Conservation (phyloP, 495 filamentous ascomycete species). For the Ramalina peruviana region DNA sequence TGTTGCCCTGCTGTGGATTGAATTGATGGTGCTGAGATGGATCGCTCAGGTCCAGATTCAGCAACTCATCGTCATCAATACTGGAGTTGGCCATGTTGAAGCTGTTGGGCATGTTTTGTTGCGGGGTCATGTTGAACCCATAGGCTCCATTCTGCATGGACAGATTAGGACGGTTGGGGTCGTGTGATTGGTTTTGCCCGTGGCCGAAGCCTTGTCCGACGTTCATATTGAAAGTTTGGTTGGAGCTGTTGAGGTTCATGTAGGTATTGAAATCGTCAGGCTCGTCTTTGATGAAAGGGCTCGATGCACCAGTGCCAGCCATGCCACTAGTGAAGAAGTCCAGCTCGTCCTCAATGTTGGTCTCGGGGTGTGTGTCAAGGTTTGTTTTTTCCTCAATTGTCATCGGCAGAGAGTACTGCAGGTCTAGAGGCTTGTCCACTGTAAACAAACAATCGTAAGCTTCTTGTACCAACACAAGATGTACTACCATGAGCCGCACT, state of each 20-base stretch:
- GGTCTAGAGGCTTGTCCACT: slow-evolving; percentile 13
- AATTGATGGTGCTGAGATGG: slow-evolving; percentile 12
- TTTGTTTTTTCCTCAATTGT: slow-evolving; percentile 21
- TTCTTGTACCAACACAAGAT: neutral
- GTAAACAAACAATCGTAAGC: neutral
- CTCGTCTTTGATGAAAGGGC: slow-evolving; percentile 68
- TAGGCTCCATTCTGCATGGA: slow-evolving; percentile 47
- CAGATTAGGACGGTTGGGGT: slow-evolving; percentile 78
- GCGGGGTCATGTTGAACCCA: slow-evolving; percentile 30
- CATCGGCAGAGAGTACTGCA: slow-evolving; percentile 15
- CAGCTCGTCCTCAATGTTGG: slow-evolving; percentile 24
- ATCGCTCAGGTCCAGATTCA: slow-evolving; percentile 37
- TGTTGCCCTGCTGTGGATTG: slow-evolving; percentile 18
- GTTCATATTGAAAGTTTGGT: slow-evolving; percentile 45
- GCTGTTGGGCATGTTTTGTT: slow-evolving; percentile 37
- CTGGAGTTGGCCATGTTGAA: slow-evolving; percentile 41
- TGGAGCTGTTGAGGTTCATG: slow-evolving; percentile 38
- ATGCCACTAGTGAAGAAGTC: slow-evolving; percentile 27
- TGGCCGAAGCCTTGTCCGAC: slow-evolving; percentile 47
- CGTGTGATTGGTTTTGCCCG: slow-evolving; percentile 35
- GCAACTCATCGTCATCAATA: slow-evolving; percentile 39
- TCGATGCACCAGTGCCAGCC: slow-evolving; percentile 32
- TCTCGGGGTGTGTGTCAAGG: slow-evolving; percentile 19
- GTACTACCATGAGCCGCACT: too few species aligned
- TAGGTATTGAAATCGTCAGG: slow-evolving; percentile 50